Conservation (phyloP, 2,329 filamentous ascomycete species). For the Trichocomaceae sp. region DNA sequence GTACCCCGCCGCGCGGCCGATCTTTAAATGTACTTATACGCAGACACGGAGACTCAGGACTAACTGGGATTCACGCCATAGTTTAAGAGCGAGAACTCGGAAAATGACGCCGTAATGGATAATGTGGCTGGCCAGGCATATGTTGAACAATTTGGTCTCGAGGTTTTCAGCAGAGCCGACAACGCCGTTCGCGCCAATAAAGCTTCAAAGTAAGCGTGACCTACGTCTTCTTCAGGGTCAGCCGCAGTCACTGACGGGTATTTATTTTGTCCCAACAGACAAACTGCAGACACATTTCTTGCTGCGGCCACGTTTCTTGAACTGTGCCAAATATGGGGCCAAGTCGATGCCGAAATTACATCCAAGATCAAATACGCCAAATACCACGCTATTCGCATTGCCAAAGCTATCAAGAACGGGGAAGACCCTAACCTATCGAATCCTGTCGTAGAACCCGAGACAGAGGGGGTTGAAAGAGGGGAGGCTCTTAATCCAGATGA, state of each 20-base stretch:
- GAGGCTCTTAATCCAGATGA: conserved; percentile 55
- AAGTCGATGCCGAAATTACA: conserved; percentile 64
- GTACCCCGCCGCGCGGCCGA: not conserved
- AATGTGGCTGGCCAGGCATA: conserved; percentile 83
- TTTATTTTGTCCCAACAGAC: conserved; percentile 44
- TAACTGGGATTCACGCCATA: conserved; percentile 12
- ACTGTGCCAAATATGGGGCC: conserved; percentile 75
- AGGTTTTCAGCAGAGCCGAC: conserved; percentile 80
- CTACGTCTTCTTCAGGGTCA: not conserved
- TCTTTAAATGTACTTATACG: not conserved
- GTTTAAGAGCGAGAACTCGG: conserved; percentile 65
- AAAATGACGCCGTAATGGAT: conserved; percentile 78
- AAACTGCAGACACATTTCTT: conserved; percentile 90
- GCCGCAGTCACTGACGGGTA: not conserved
- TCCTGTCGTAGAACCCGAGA: conserved; percentile 56
- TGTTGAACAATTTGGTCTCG: conserved; percentile 85
- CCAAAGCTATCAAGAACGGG: conserved; percentile 82
- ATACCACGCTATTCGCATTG: conserved; percentile 86
- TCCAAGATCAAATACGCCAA: conserved; percentile 95
- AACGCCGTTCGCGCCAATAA: conserved; percentile 74
- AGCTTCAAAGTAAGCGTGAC: conserved; percentile 60
- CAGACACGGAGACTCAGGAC: not conserved
- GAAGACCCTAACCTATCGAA: conserved; percentile 90
- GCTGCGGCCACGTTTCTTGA: conserved; percentile 91
- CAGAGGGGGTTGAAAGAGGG: conserved; percentile 40